Base-by-base conservation (phyloP, 2,329 filamentous ascomycete species). In the Ophiocordyceps unilateralis region DNA sequence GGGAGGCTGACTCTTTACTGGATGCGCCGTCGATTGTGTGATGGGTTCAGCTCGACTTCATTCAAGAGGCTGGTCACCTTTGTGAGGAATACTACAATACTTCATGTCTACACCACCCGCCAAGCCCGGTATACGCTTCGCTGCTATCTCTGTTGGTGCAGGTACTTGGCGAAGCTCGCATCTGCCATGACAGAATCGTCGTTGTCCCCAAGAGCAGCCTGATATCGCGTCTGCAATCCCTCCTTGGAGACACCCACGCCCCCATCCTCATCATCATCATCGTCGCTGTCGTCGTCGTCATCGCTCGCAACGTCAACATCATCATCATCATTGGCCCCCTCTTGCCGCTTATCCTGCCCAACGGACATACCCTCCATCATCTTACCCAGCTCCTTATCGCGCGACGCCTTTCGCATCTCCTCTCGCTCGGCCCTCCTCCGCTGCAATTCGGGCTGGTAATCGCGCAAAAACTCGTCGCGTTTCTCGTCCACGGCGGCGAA, bases 371-470 rank as follows among this genome's bases (percentile, higher is more conserved):
- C 89, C 58, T 82, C 81, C 87, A 98, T 94, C 68, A 98, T 77
- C 66, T 85, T 87, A 47, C 83, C 84, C 23, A 98, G 65, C 59
- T 98, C 88, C 54, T 81, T 76, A 54, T 94, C 80, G 39, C 87
- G 72, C 23, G 75, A 65, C 45, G 72, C 72, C 47, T 76, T 70
- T 66, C 88, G 89, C 51, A 78, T 72, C 47, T 81, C 74, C 47
- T 93, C 84, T 21, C 87, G 74, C 58, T 89, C 78, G 46, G 76
- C 73, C 48, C 78, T 72, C 56, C 84, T 75, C 48, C 78, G 75
- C 63, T 95, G 85, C 44, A 96, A 70, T 61, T 96, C 91, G 0
- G 91, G 91, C 49, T 82, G 82, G 62, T 98, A 98, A 58, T 96
- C 89, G 6, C 75, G 69, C 55, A 85, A 74, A 54, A 96, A 98